Evolutionary conservation across 2,329 filamentous ascomycete genomes (phyloP), one percentile per base, ranked within the genome.

Genomic region (Xylariaceae sp.): DNA sequence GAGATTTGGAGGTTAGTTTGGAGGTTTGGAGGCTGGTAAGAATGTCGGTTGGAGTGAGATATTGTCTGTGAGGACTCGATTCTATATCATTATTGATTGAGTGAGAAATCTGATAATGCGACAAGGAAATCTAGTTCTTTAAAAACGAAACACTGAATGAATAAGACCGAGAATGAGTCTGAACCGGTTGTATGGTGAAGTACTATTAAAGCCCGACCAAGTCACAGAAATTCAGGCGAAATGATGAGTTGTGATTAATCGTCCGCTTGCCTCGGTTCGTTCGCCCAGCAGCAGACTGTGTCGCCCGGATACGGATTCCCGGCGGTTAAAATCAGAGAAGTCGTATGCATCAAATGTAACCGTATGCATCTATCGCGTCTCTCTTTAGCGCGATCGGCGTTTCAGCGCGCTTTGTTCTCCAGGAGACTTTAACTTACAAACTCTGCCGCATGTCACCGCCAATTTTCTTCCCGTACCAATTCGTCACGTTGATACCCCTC

Each of bases 401-500:
- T 45, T n/a, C 42, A 9, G 37, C 23, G 42, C 42, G 42, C 42
- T 45, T 45, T n/a, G 42, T 45, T 45, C 23, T 45, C 42, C 42
- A n/a, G 11, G 42, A 6, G 5, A 15, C 42, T n/a, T 13, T 49
- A 23, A 34, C 30, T 53, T 47, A 18, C 17, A 18, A 18, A 18
- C 58, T 48, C 17, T 66, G 62, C 53, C 51, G 13, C n/a, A 13
- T 6, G 17, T 56, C 51, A 69, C 68, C 68, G 68, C 67, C 64
- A 64, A 68, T 70, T 69, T 70, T 68, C 64, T 59, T 62, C 47
- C 48, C 17, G 10, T 17, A 9, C 15, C n/a, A 18, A 30, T 30
- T 5, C 7, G 15, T 53, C 42, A 53, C 23, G 23, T 30, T 9
- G 11, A 18, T 30, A 2, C 49, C 47, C 48, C 54, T 42, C 53